Base-by-base conservation (phyloP, 139 green algal species). In the Tetratostichococcus sp. region DNA sequence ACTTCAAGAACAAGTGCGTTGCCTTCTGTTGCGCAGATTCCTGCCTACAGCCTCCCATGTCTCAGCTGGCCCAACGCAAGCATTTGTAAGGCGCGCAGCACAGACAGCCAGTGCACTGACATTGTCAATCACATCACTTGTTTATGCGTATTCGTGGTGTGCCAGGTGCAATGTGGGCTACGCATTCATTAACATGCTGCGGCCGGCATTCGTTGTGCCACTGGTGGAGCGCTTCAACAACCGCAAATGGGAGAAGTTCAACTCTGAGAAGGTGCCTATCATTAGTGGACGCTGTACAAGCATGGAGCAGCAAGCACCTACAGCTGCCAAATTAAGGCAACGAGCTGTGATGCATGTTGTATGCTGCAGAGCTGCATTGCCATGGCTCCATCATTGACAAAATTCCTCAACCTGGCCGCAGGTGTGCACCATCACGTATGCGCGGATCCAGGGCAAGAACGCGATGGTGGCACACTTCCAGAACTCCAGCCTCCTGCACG, bases 1-100 rank as follows among this genome's bases (percentile, higher is more conserved):
- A 95, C 79, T 99, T 99, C 92, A 99, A 99, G 88, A 99, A 99
- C 85, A 96, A 97, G 85, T 99, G 50, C 11, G 50, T 26, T 2
- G 2, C 50, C 19, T 26, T 4, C 50, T 4, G 19, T 17, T 26
- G 22, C 11, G 22, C 17, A 26, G 19, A 26, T n/a, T 50, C 6
- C 39, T 21, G 39, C 39, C 11, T 50, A 6, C 39, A 50, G 8
- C 39, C 8, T 50, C 11, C 39, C 39, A 50, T 50, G 11, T 50
- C 39, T 6, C 39, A 50, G 39, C 8, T 50, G 39, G 39, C 8
- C 39, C 11, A n/a, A n/a, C n/a, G n/a, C n/a, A n/a, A n/a, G n/a
- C n/a, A n/a, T n/a, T n/a, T n/a, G n/a, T n/a, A n/a, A n/a, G n/a
- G n/a, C n/a, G n/a, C n/a, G n/a, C n/a, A n/a, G n/a, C n/a, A n/a